Evolutionary conservation across 345 rosid species (phyloP), one percentile per base, ranked within the genome.

Genomic region (Salix brachista): DNA sequence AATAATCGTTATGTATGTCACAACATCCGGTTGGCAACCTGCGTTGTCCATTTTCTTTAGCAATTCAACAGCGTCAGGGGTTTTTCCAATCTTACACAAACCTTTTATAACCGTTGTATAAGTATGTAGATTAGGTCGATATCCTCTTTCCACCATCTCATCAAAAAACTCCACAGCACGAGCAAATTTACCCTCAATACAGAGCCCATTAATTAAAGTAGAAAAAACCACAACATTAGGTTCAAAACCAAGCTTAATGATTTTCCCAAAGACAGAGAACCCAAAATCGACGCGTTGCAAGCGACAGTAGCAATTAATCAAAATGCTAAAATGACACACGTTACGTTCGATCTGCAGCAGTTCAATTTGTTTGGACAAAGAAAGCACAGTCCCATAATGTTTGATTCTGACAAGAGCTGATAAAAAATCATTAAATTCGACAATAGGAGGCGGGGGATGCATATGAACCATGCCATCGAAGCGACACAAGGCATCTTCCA

Each of bases 21-120:
- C 65, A 6, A 72, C 75, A 54, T 72, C 65, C 0, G 75, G 75
- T 25, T 48, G 61, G 36, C 74, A 46, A 14, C 62, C 74, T 25
- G 8, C 19, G 13, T 50, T 34, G 13, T 50, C 62, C 74, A 71
- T 50, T 8, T 50, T 50, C 37, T 71, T 19, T 4, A 71, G 64
- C 74, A 71, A 28, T 52, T 6, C 1, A 46, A 71, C 19, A 28
- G 61, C 61, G n/a, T 30, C 58, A 71, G 6, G 28, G 6, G 58
- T 25, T 11, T 71, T 30, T 13, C 64, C 23, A 4, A 46, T 28
- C 18, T 71, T 71, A 46, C n/a, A 72, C 17, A 54, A 44, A n/a
- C 75, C 65, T 17, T 72, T 72, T 4, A 72, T 54, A 23, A 72
- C 21, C 18, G 67, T n/a, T 21, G 19, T 58, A 2, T 54, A 72